Evolutionary conservation across 371 early-diverging fungal genomes (phyloP).

Genomic region (Fennellomyces sp.): DNA sequence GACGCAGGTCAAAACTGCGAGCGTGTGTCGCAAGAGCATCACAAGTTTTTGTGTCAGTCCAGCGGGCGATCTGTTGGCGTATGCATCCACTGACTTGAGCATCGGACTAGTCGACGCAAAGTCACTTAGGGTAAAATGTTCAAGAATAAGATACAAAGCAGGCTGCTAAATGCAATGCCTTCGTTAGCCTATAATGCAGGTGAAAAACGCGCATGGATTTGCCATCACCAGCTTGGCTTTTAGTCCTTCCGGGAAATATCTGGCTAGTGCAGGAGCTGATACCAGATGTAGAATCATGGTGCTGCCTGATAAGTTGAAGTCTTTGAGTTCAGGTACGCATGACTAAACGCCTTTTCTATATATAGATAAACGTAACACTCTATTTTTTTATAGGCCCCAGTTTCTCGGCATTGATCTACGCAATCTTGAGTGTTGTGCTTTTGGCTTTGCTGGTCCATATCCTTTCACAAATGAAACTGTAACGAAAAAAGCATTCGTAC

Average conservation of each 20-base stretch:
- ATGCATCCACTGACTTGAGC: constrained; percentile 58
- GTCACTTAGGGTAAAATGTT: constrained; percentile 53
- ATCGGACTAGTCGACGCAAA: constrained; percentile 61
- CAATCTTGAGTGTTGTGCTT: constrained; percentile 20
- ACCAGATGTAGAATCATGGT: constrained; percentile 45
- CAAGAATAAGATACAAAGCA: too few relatives aligned
- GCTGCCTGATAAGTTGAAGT: constrained; percentile 33
- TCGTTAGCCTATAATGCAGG: constrained; percentile 37
- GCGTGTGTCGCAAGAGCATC: constrained; percentile 39
- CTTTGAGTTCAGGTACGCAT: constrained; percentile 15
- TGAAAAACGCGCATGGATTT: constrained; percentile 51
- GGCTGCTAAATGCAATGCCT: too few relatives aligned
- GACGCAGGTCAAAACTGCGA: constrained; percentile 24
- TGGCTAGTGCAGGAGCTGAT: constrained; percentile 66
- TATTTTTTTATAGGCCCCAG: not conserved
- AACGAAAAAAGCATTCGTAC: not conserved
- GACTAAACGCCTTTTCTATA: constrained; percentile 4
- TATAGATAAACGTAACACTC: too few relatives aligned
- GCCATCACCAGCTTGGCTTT: constrained; percentile 61
- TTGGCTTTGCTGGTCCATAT: constrained; percentile 25
- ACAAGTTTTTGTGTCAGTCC: constrained; percentile 41
- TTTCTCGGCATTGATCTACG: constrained; percentile 1
- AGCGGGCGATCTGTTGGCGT: constrained; percentile 60
- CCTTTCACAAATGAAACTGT: constrained; percentile 16
- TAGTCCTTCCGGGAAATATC: constrained; percentile 36